Evolutionary conservation across 2,329 filamentous ascomycete genomes (phyloP).

Genomic region (Akanthomyces uredinophilus): DNA sequence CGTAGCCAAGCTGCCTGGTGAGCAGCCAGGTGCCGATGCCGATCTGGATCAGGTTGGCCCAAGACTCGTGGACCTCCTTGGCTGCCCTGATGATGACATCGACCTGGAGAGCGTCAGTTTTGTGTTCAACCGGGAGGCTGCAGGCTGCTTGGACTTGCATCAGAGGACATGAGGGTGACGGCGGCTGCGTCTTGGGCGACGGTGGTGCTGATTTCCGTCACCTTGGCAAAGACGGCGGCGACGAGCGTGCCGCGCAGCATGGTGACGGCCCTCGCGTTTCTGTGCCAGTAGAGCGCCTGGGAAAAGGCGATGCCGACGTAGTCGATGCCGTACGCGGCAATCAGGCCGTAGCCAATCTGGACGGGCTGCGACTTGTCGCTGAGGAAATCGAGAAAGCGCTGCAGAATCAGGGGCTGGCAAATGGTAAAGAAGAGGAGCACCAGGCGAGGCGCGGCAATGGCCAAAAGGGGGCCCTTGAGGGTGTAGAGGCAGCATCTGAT

Average conservation of each 20-base stretch:
- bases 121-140: background rate
- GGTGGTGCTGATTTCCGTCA: conserved; percentile 26
- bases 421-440: conserved; percentile 31
- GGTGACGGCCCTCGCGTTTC: conserved; percentile 28
- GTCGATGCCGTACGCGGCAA: conserved; percentile 29
- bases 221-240: conserved; percentile 30
- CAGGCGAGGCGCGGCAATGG: conserved; percentile 28
- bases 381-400: conserved; percentile 29
- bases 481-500: conserved; percentile 24
- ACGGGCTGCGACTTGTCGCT: conserved; percentile 21
- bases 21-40: conserved; percentile 30
- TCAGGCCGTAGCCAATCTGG: conserved; percentile 27
- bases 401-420: conserved; percentile 33
- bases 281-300: conserved; percentile 28
- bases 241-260: conserved; percentile 28
- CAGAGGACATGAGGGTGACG: conserved; percentile 38
- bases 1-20: conserved; percentile 30
- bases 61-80: conserved; percentile 32
- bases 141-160: conserved; percentile 23
- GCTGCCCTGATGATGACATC: conserved; percentile 33
- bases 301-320: conserved; percentile 28
- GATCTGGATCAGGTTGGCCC: conserved; percentile 33
- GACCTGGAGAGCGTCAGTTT: conserved; percentile 22
- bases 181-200: conserved; percentile 29
- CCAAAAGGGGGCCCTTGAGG: conserved; percentile 26